Evolutionary conservation across 1,139 yeast genomes (phyloP), one percentile per base, ranked within the genome.

Genomic region (Petasospora fabianii): DNA sequence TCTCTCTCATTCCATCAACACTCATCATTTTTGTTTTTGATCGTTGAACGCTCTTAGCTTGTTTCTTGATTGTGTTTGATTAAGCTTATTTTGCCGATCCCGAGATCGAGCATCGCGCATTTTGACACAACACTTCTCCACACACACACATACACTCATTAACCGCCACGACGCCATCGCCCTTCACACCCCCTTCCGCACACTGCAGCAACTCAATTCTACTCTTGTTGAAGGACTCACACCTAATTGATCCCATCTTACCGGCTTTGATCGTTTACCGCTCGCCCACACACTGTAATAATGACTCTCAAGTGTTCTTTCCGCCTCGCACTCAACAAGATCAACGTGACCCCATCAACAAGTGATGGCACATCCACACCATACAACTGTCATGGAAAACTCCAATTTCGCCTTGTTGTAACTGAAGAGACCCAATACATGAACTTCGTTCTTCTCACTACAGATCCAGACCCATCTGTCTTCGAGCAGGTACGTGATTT

Each of bases 341-440:
- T 51, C 41, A 43, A 43, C 36, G 39, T 46, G 14, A 28, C 27
- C 19, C 30, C 22, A 3, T n/a, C n/a, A n/a, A n/a, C n/a, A n/a
- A n/a, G n/a, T n/a, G 39, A 32, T 13, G 33, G 36, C 20, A 39
- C 32, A 35, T 30, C 24, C 24, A 24, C 37, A 4, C 30, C 43
- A 3, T 16, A 29, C 39, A 13, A 21, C 7, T 36, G 37, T 9
- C 28, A 24, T n/a, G 38, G 41, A 7, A 27, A 27, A 24, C 32
- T 41, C 32, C 30, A 27, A 16, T 49, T 49, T 36, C 33, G 42
- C 17, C 39, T 51, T 20, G 45, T 43, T 2, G 38, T 49, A 13
- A 38, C 35, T 6, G 49, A 47, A 30, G 52, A 50, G 28, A 50
- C 52, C 15, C 35, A 42, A 27, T 50, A 51, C 37, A 27, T 51